Evolutionary conservation across 2,329 filamentous ascomycete species (phyloP), one percentile per base, ranked within the genome.

Genomic region (Exserohilum rostratum): DNA sequence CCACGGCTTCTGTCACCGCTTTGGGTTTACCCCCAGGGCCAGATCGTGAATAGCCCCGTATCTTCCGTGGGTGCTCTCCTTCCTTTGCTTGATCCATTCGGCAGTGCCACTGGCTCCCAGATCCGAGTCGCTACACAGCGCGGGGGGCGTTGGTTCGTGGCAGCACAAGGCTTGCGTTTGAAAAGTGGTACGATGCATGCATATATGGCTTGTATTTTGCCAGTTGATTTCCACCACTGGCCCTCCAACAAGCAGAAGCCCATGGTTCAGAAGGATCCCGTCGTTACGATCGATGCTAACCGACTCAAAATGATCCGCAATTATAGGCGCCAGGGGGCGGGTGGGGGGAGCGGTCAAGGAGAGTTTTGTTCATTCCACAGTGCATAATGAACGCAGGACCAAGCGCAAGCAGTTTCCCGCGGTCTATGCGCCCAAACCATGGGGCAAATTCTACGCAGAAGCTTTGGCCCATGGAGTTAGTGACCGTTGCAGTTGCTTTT

Each of bases 211-310:
- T 63, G 53, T 33, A 65, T 67, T 65, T 57, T 66, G 55, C 66
- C 65, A 63, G 56, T 47, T 49, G 47, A 60, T 67, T 69, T 69
- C 66, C 66, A 70, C 66, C 66, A 70, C 57, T 68, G 52, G 22
- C 22, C 22, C 22, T 60, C 35, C 53, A 53, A 46, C 56, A 48
- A 33, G 33, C 25, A 46, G 51, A 47, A 57, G 54, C 60, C 59
- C 47, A 67, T 42, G 50, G 58, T 58, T 46, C 48, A 58, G 53
- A 48, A 60, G 53, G 45, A 55, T 60, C 57, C 53, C 56, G 53
- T 56, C 40, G 55, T 53, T 38, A 45, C 49, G 67, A 71, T 72
- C 65, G 57, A 52, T 58, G 60, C 51, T 46, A 59, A 62, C 65
- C 64, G 62, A 60, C 66, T 67, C 50, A 53, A 60, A 61, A 53